Percentiles rank a stretch among this genome's conserved stretches.
phyloP scores from a whole-genome alignment of 2,329 filamentous ascomycete genomes.

The Mycosphaerelloides madeirae region DNA sequence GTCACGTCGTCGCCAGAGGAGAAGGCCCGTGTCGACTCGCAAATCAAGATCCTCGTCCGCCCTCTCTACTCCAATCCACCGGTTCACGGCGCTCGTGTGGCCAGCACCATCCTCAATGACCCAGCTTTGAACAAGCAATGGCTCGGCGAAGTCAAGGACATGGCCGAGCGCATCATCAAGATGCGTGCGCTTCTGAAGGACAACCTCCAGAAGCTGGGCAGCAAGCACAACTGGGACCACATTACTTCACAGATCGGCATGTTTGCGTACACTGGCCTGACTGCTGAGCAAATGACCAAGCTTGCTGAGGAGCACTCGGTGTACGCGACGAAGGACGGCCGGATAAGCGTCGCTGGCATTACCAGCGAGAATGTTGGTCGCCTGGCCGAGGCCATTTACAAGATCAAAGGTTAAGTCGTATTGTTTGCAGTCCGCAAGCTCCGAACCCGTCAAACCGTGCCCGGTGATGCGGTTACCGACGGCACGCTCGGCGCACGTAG shows the following conservation, averaged over 20 bases:
- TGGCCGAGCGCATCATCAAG: constrained; percentile 98
- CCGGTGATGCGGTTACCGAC: too few relatives aligned
- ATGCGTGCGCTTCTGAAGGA: constrained; percentile 94
- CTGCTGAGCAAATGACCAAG: constrained; percentile 81
- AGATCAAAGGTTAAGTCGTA: constrained; percentile 54
- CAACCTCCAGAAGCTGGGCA: constrained; percentile 90
- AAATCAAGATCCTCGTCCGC: constrained; percentile 96
- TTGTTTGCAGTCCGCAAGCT: too few relatives aligned
- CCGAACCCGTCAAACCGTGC: too few relatives aligned
- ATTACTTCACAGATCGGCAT: constrained; percentile 98
- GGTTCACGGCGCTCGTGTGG: constrained; percentile 91
- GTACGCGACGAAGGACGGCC: constrained; percentile 90
- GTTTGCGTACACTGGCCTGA: constrained; percentile 97
- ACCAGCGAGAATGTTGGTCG: constrained; percentile 73
- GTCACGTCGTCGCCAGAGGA: constrained; percentile 80
- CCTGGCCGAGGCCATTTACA: constrained; percentile 78
- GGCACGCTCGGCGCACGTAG: too few relatives aligned
- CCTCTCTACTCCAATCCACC: constrained; percentile 98
- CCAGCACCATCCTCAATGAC: constrained; percentile 85
- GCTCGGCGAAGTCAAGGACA: constrained; percentile 93
- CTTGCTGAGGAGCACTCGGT: constrained; percentile 95
- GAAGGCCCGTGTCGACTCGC: constrained; percentile 92
- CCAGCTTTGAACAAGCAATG: constrained; percentile 83
- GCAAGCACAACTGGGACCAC: constrained; percentile 97
- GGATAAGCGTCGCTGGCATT: constrained; percentile 82